These are phyloP conservation scores for Oryza glaberrima DNA, from an alignment of 176 grass and related monocot species.

Conservation along the genomic window DNA sequence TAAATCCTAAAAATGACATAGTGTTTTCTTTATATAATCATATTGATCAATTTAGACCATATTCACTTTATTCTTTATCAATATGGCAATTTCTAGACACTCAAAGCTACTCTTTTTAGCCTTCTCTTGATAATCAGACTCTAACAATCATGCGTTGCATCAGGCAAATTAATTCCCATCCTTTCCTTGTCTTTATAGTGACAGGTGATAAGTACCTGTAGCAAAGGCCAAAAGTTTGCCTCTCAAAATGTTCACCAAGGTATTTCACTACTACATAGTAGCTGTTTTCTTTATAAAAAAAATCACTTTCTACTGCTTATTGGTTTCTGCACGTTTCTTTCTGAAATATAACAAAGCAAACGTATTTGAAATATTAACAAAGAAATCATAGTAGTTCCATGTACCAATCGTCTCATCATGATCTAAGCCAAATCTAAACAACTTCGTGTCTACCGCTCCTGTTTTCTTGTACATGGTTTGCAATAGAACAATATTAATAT, in stretches of 20 bases:
- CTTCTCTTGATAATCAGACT: not conserved
- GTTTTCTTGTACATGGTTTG: conserved; percentile 16
- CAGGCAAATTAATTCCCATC: not conserved
- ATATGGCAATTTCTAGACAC: not conserved
- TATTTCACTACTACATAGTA: not conserved
- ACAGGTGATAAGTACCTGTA: conserved; percentile 2
- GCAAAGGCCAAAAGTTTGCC: not conserved
- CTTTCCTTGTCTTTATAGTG: not conserved
- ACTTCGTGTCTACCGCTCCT: not conserved
- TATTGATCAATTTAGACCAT: not conserved
- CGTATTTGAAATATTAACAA: not conserved
- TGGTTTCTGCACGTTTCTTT: not conserved
- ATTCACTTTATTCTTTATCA: not conserved
- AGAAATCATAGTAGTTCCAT: not conserved
- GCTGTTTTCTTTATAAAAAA: no score
- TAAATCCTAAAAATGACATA: no score
- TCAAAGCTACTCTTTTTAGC: not conserved
- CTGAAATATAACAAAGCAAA: not conserved
- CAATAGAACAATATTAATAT: not conserved
- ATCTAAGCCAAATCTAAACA: not conserved
- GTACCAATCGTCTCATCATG: not conserved
- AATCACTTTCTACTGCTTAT: not conserved
- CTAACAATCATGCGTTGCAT: not conserved
- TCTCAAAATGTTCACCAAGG: not conserved
- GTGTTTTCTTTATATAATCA: no score